Percentiles rank a stretch among this genome's conserved stretches.
These are phyloP conservation scores for Lasiodiplodia hormozganensis DNA, from an alignment of 2,329 filamentous ascomycete species.

Conservation along the genomic window DNA sequence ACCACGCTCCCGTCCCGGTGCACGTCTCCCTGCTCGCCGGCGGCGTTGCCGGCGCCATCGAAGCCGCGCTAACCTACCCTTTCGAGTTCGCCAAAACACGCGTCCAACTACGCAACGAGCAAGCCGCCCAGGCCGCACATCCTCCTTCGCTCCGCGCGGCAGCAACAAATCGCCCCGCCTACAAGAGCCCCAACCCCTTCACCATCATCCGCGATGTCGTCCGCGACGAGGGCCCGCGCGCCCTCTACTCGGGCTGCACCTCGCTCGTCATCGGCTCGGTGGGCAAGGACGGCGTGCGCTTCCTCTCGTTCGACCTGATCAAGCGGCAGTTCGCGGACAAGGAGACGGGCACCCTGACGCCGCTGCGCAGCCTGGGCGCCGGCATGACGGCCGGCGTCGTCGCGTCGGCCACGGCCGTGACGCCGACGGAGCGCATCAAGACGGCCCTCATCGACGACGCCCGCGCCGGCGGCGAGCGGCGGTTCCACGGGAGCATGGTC, in stretches of 20 bases:
- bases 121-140: slow-evolving; percentile 41
- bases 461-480: slow-evolving; percentile 47
- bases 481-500: slow-evolving; percentile 55
- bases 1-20: neutral
- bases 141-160: slow-evolving; percentile 62
- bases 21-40: slow-evolving; percentile 46
- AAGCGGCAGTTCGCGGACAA: slow-evolving; percentile 63
- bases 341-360: slow-evolving; percentile 72
- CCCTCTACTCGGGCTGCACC: slow-evolving; percentile 69
- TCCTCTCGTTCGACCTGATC: slow-evolving; percentile 71
- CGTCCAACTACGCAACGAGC: slow-evolving; percentile 60
- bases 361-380: slow-evolving; percentile 86
- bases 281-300: slow-evolving; percentile 70
- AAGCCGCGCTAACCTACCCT: slow-evolving; percentile 58
- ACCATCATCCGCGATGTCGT: slow-evolving; percentile 63
- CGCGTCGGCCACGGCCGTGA: slow-evolving; percentile 80
- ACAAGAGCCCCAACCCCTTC: slow-evolving; percentile 58
- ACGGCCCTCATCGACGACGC: slow-evolving; percentile 72
- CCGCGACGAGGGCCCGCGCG: slow-evolving; percentile 61
- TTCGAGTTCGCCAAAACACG: slow-evolving; percentile 73
- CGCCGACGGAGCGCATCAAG: slow-evolving; percentile 72
- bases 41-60: slow-evolving; percentile 48
- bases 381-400: slow-evolving; percentile 93
- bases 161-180: neutral
- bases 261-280: slow-evolving; percentile 67